phyloP scores from a whole-genome alignment of 345 rosid species.

The Adansonia digitata region DNA sequence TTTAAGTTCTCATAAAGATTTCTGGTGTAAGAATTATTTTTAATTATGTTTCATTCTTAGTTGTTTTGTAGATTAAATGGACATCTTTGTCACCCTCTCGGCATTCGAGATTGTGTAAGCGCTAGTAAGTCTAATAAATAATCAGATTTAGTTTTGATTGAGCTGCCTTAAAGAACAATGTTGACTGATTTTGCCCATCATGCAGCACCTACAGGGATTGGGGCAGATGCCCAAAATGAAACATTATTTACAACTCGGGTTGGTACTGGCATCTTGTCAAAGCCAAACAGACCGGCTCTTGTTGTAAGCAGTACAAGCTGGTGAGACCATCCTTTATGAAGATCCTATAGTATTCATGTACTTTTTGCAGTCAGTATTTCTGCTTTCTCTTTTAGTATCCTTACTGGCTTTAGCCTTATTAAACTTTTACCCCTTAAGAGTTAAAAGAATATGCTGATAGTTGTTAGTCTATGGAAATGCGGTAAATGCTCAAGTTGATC shows the following conservation, averaged over 20 bases:
- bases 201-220: constrained; percentile 26
- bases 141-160: constrained; percentile 1
- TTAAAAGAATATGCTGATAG: neutral
- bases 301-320: constrained; percentile 98
- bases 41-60: constrained; percentile 39
- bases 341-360: neutral
- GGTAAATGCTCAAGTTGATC: constrained; percentile 3
- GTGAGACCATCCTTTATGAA: constrained; percentile 42
- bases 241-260: constrained; percentile 52
- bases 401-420: neutral
- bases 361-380: neutral
- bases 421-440: neutral
- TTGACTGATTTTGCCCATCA: constrained; percentile 6
- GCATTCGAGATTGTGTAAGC: constrained; percentile 56
- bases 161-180: neutral
- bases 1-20: neutral
- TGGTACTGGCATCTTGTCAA: constrained; percentile 39
- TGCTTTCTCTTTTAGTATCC: constrained; percentile 1
- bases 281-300: constrained; percentile 82
- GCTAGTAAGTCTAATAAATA: constrained; percentile 44
- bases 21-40: constrained; percentile 7
- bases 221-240: constrained; percentile 35
- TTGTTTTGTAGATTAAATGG: constrained; percentile 74
- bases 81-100: constrained; percentile 44
- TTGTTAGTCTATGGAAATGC: neutral